Evolutionary conservation across 257 asterid genomes (phyloP).

Genomic region (Salvia splendens): DNA sequence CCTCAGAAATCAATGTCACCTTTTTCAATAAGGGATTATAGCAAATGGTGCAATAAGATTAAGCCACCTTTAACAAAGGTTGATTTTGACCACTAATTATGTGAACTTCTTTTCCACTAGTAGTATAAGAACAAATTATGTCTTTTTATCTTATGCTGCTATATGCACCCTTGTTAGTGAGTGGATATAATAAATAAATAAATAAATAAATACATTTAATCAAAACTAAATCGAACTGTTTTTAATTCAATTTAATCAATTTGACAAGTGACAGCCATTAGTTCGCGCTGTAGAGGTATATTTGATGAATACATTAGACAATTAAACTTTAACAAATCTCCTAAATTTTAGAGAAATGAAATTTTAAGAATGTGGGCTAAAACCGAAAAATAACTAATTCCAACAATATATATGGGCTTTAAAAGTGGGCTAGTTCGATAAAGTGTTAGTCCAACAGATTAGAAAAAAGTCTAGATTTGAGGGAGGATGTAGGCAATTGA

Average conservation of each 20-base stretch:
- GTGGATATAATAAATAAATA: conserved; percentile 39
- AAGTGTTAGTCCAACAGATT: too few relatives aligned
- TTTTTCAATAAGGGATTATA: conserved; percentile 20
- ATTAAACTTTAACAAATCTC: background rate
- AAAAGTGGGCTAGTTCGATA: too few relatives aligned
- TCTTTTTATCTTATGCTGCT: conserved; percentile 33
- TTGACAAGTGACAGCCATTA: background rate
- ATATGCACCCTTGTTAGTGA: conserved; percentile 30
- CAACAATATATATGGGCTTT: too few relatives aligned
- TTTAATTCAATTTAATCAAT: background rate
- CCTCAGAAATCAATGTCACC: conserved; percentile 28
- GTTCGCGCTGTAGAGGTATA: background rate
- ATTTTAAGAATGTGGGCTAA: too few relatives aligned
- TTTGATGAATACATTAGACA: background rate
- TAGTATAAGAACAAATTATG: conserved; percentile 33
- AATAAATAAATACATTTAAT: background rate
- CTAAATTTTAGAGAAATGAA: too few relatives aligned
- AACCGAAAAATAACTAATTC: too few relatives aligned
- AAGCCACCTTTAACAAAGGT: conserved; percentile 37
- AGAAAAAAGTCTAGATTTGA: too few relatives aligned
- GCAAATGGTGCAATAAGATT: conserved; percentile 25
- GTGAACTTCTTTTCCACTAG: conserved; percentile 20
- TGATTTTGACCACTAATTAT: conserved; percentile 49
- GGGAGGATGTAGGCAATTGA: too few relatives aligned
- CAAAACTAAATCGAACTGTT: background rate